These are phyloP conservation scores for Irpex sp. DNA, from an alignment of 1,284 basidiomycete genomes.

Conservation along the genomic window DNA sequence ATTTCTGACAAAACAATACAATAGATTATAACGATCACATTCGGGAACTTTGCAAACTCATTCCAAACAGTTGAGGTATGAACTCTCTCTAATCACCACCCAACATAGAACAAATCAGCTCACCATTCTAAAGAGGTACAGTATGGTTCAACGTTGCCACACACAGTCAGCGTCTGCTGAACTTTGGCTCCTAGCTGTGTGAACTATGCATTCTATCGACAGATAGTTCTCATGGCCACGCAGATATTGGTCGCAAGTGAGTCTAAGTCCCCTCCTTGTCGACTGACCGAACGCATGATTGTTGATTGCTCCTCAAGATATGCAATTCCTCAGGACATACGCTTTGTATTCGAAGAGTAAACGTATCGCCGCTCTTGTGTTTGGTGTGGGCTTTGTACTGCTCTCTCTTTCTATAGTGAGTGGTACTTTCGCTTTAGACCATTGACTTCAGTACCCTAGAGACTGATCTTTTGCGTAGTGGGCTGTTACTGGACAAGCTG, in stretches of 20 bases:
- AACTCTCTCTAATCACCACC: not conserved
- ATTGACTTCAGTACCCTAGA: slow-evolving; percentile 9
- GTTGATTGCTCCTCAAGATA: not conserved
- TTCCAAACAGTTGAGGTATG: slow-evolving; percentile 14
- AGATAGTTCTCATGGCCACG: slow-evolving; percentile 22
- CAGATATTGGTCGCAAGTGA: slow-evolving; percentile 27
- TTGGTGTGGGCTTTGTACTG: slow-evolving; percentile 14
- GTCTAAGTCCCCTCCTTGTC: slow-evolving; percentile 3
- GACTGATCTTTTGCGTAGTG: slow-evolving; percentile 21
- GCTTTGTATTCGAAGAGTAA: slow-evolving; percentile 24
- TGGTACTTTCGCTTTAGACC: slow-evolving; percentile 2
- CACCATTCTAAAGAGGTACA: not conserved
- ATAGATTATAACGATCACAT: slow-evolving; percentile 26
- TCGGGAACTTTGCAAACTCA: slow-evolving; percentile 21
- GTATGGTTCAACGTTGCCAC: no score
- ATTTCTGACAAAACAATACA: not conserved
- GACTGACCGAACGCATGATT: no score
- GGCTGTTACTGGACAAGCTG: slow-evolving; percentile 21
- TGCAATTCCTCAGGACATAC: slow-evolving; percentile 21
- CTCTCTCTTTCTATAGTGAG: slow-evolving; percentile 21
- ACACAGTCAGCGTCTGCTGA: not conserved
- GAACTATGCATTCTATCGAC: slow-evolving; percentile 25
- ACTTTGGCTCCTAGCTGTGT: slow-evolving; percentile 18
- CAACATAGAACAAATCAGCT: not conserved
- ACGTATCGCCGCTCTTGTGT: slow-evolving; percentile 17